phyloP scores from a whole-genome alignment of 73 alveolate species.

The Blepharisma japonicum region DNA sequence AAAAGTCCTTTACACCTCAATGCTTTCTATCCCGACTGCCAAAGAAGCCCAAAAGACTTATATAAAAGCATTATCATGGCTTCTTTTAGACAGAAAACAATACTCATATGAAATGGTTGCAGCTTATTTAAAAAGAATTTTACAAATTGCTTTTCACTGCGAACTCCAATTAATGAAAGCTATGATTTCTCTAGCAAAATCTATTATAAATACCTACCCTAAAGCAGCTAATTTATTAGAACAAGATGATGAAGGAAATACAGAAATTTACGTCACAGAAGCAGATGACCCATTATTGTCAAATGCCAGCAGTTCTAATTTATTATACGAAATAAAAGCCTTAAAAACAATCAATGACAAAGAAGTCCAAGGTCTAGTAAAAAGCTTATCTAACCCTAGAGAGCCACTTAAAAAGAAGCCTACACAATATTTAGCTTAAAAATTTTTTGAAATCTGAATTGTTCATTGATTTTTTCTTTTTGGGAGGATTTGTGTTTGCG shows the following conservation, averaged over 20 bases:
- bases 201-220: background rate
- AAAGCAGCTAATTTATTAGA: background rate
- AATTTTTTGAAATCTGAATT: conserved; percentile 18
- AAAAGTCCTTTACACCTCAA: conserved; percentile 12
- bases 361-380: background rate
- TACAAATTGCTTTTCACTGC: conserved; percentile 25
- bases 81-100: background rate
- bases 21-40: background rate
- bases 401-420: background rate
- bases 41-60: background rate
- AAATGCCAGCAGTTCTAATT: background rate
- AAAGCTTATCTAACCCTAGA: background rate
- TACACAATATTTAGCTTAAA: background rate
- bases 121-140: conserved; percentile 9
- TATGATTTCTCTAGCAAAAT: background rate
- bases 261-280: background rate
- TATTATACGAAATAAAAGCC: background rate
- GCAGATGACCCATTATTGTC: background rate
- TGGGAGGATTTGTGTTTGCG: background rate
- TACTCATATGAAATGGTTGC: conserved; percentile 11
- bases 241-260: background rate
- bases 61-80: conserved; percentile 14
- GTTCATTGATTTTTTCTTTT: conserved; percentile 4
- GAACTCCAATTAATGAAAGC: background rate
- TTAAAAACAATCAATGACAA: background rate